phyloP scores from a whole-genome alignment of 495 filamentous ascomycete genomes.

The Neurospora pannonica region DNA sequence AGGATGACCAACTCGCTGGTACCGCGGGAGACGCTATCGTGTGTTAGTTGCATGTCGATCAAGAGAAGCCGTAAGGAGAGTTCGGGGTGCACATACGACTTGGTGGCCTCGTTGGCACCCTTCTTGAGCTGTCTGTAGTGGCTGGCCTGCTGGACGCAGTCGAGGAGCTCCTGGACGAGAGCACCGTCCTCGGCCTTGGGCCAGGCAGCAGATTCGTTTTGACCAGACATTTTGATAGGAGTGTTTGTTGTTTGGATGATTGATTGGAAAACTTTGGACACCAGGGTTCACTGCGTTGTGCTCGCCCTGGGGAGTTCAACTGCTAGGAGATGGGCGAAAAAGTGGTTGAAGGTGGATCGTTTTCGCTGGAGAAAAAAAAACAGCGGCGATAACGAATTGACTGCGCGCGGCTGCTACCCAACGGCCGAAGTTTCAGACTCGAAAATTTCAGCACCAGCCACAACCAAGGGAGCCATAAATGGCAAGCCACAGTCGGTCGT shows the following conservation, averaged over 20 bases:
- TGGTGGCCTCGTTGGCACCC: slow-evolving; percentile 64
- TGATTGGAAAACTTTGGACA: not conserved
- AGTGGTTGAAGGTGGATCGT: not conserved
- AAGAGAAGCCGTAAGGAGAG: not conserved
- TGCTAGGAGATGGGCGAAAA: not conserved
- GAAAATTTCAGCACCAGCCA: not conserved
- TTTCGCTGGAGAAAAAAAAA: not conserved
- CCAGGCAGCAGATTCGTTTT: slow-evolving; percentile 60
- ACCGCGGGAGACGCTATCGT: slow-evolving; percentile 61
- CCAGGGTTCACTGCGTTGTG: slow-evolving; percentile 26
- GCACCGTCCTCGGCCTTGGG: slow-evolving; percentile 70
- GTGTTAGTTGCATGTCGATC: not conserved
- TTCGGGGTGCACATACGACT: slow-evolving; percentile 39
- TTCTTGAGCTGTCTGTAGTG: slow-evolving; percentile 87
- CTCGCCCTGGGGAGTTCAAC: slow-evolving; percentile 16
- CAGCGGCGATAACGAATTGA: not conserved
- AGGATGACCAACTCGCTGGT: slow-evolving; percentile 81
- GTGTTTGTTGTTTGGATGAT: not conserved
- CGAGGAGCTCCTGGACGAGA: slow-evolving; percentile 72
- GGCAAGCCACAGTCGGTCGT: not conserved
- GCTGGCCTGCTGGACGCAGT: slow-evolving; percentile 76
- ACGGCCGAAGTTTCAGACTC: not conserved
- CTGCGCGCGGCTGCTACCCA: not conserved
- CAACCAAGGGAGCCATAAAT: not conserved
- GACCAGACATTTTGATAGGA: slow-evolving; percentile 34